Evolutionary conservation across 2,329 filamentous ascomycete species (phyloP).

Genomic region (Colletotrichum shisoi): DNA sequence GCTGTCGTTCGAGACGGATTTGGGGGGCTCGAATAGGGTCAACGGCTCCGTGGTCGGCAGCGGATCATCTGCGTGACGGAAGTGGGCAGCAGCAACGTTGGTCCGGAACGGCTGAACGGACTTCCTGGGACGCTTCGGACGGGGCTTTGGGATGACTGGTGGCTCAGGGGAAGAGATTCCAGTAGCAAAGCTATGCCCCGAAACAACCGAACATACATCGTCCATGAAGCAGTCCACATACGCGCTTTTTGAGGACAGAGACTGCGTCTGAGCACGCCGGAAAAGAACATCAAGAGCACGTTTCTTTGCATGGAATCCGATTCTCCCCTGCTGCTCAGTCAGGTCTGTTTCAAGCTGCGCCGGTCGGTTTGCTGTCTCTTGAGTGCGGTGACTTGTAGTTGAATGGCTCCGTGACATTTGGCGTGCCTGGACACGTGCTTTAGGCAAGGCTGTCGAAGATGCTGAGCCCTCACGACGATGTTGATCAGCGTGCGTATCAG

Average conservation of each 20-base stretch:
- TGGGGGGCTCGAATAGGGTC: constrained; percentile 30
- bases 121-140: constrained; percentile 53
- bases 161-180: constrained; percentile 18
- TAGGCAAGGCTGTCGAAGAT: constrained; percentile 7
- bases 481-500: constrained; percentile 7
- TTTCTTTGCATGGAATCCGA: constrained; percentile 61
- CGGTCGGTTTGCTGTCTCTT: constrained; percentile 48
- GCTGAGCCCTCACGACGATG: neutral
- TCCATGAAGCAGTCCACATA: constrained; percentile 27
- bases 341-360: constrained; percentile 65
- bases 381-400: constrained; percentile 20
- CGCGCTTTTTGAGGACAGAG: constrained; percentile 28
- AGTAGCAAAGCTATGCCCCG: constrained; percentile 8
- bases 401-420: constrained; percentile 39
- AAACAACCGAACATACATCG: constrained; percentile 26
- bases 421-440: constrained; percentile 6
- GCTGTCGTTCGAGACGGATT: constrained; percentile 8
- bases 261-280: constrained; percentile 43
- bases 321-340: constrained; percentile 46
- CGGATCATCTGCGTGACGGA: constrained; percentile 62
- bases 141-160: neutral
- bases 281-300: constrained; percentile 64
- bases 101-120: constrained; percentile 53
- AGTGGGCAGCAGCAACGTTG: constrained; percentile 62
- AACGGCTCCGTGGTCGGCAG: constrained; percentile 45